A percentile compares a stretch with the other conserved stretches of the same genome.
Conservation (phyloP, 768 basidiomycete species). For the Leccinum uliginosum region DNA sequence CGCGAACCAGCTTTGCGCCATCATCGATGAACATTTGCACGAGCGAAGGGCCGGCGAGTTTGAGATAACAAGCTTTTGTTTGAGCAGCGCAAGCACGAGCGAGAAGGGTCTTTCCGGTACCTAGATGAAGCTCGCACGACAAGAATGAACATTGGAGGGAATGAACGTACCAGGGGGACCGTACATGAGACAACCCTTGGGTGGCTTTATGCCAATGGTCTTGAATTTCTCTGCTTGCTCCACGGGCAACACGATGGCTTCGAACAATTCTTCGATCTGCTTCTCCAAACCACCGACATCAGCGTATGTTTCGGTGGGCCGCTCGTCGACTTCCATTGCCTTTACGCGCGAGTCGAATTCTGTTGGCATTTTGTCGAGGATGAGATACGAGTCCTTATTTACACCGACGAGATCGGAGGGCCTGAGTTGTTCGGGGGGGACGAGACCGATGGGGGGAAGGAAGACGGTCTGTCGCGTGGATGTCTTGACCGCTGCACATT, state of each 20-base stretch:
- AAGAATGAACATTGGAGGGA: not conserved
- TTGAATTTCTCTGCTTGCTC: slow-evolving; percentile 99
- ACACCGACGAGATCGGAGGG: slow-evolving; percentile 97
- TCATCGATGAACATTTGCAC: slow-evolving; percentile 99
- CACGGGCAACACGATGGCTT: slow-evolving; percentile 98
- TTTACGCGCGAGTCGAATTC: slow-evolving; percentile 99
- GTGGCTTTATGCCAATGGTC: slow-evolving; percentile 92
- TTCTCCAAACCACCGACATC: slow-evolving; percentile 98
- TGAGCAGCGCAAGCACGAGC: slow-evolving; percentile 98
- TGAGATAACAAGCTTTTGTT: slow-evolving; percentile 96
- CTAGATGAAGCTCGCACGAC: slow-evolving; percentile 29
- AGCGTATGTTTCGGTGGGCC: slow-evolving; percentile 95
- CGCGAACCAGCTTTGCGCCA: slow-evolving; percentile 97
- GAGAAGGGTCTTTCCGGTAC: slow-evolving; percentile 96
- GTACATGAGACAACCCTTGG: slow-evolving; percentile 98
- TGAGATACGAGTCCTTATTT: slow-evolving; percentile 98
- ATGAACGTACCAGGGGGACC: slow-evolving; percentile 79
- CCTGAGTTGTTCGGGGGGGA: slow-evolving; percentile 84
- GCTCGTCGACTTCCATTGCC: slow-evolving; percentile 99
- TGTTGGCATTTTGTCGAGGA: slow-evolving; percentile 91
- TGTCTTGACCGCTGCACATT: slow-evolving; percentile 98
- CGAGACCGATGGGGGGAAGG: slow-evolving; percentile 95
- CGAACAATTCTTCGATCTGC: slow-evolving; percentile 97
- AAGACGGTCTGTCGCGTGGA: slow-evolving; percentile 98
- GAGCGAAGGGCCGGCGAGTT: slow-evolving; percentile 94